A percentile compares a stretch with the other conserved stretches of the same genome.
Conservation (phyloP, 495 filamentous ascomycete genomes). For the Extremus antarcticus region DNA sequence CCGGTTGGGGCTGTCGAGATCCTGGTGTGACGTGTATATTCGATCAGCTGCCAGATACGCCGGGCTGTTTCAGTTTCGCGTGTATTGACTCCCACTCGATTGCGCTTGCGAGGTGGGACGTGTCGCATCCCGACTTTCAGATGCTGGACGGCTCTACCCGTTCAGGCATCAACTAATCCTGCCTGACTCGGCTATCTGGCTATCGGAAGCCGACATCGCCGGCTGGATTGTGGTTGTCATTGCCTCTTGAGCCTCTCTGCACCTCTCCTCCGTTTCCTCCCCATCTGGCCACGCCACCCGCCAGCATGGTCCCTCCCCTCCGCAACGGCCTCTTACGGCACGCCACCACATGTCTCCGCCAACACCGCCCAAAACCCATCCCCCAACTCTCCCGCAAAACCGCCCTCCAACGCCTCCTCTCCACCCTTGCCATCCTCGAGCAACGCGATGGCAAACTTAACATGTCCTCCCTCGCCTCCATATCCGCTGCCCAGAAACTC, state of each 20-base stretch:
- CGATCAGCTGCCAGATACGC: too few species aligned
- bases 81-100: background rate
- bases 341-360: conserved; percentile 26
- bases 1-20: too few species aligned
- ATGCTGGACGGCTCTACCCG: background rate
- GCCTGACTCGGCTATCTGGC: background rate
- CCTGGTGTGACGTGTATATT: too few species aligned
- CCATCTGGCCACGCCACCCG: background rate
- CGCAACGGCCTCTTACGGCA: conserved; percentile 28
- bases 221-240: too few species aligned
- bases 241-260: too few species aligned
- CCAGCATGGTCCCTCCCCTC: conserved; percentile 24
- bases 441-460: conserved; percentile 85
- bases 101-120: background rate
- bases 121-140: too few species aligned
- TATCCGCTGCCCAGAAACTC: conserved; percentile 78
- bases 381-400: conserved; percentile 16
- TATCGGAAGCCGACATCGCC: background rate
- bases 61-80: background rate
- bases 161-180: background rate
- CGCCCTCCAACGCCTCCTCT: conserved; percentile 60
- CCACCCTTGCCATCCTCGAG: conserved; percentile 83
- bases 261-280: too few species aligned
- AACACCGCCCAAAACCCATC: conserved; percentile 12
- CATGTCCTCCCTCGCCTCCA: conserved; percentile 67